These are phyloP conservation scores for Xerocomus amazonicus DNA, from an alignment of 1,284 basidiomycete genomes.

Conservation along the genomic window DNA sequence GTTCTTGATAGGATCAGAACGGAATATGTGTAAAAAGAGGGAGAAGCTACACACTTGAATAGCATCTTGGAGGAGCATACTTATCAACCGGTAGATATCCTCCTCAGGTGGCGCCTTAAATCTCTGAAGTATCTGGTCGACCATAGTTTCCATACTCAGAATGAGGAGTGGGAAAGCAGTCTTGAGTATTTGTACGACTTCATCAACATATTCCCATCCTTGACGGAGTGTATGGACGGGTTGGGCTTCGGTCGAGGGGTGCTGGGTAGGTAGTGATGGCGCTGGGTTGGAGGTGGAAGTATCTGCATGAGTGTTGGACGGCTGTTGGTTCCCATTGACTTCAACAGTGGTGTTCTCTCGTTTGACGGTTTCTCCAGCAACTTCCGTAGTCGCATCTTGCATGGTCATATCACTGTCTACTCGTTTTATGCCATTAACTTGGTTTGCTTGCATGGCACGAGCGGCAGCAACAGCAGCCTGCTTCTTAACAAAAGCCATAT, in stretches of 20 bases:
- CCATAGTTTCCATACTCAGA: slow-evolving; percentile 95
- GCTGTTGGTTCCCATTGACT: slow-evolving; percentile 24
- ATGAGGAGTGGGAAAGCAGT: slow-evolving; percentile 95
- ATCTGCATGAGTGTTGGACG: slow-evolving; percentile 15
- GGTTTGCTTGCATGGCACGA: slow-evolving; percentile 28
- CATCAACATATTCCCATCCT: slow-evolving; percentile 91
- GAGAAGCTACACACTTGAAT: slow-evolving; percentile 47
- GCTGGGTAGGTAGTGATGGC: slow-evolving; percentile 17
- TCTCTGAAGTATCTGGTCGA: slow-evolving; percentile 89
- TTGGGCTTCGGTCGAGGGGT: slow-evolving; percentile 31
- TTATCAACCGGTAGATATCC: slow-evolving; percentile 91
- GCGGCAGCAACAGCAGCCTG: slow-evolving; percentile 39
- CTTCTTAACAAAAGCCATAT: slow-evolving; percentile 62
- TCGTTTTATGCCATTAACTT: slow-evolving; percentile 31
- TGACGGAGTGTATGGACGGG: slow-evolving; percentile 53
- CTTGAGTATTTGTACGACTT: slow-evolving; percentile 92
- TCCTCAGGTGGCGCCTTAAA: slow-evolving; percentile 94
- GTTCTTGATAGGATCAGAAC: slow-evolving; percentile 42
- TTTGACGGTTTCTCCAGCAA: slow-evolving; percentile 27
- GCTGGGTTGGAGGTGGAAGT: slow-evolving; percentile 12
- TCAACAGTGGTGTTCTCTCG: slow-evolving; percentile 23
- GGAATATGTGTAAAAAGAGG: neutral
- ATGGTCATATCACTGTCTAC: slow-evolving; percentile 29
- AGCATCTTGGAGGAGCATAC: slow-evolving; percentile 76
- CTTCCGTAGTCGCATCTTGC: slow-evolving; percentile 34